phyloP scores from a whole-genome alignment of 169 alveolate genomes.

The Theileria annulata region DNA sequence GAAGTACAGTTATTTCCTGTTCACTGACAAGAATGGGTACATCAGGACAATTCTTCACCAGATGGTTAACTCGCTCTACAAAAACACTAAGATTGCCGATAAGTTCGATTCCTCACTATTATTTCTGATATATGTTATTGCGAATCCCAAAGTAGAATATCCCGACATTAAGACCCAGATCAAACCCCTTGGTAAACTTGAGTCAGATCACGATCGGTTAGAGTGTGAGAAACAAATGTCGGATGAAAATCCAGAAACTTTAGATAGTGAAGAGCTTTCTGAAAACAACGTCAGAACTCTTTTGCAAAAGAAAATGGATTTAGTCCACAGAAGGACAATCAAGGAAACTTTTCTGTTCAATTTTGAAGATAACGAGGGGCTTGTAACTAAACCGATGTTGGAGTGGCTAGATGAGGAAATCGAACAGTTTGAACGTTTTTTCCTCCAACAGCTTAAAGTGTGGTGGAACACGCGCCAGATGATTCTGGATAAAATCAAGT shows the following conservation, averaged over 20 bases:
- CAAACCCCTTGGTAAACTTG: not conserved
- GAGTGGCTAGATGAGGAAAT: slow-evolving; percentile 5
- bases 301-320: not conserved
- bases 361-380: not conserved
- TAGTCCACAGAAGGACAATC: not conserved
- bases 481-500: slow-evolving; percentile 24
- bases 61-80: not conserved
- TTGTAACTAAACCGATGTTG: slow-evolving; percentile 2
- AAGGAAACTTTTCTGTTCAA: not conserved
- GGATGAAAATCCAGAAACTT: not conserved
- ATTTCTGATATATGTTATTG: not conserved
- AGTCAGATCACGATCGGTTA: not conserved
- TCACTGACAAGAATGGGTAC: slow-evolving; percentile 1
- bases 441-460: slow-evolving; percentile 41
- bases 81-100: not conserved
- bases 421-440: slow-evolving; percentile 25
- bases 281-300: not conserved
- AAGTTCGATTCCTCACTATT: slow-evolving; percentile 6
- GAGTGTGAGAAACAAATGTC: not conserved
- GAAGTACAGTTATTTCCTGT: slow-evolving; percentile 4
- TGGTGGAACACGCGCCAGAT: slow-evolving; percentile 60
- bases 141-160: not conserved
- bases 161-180: not conserved
- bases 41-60: slow-evolving; percentile 4
- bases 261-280: not conserved